Percentiles rank a stretch among this genome's conserved stretches.
Conservation (phyloP, 345 rosid species). For the Brassica carinata region DNA sequence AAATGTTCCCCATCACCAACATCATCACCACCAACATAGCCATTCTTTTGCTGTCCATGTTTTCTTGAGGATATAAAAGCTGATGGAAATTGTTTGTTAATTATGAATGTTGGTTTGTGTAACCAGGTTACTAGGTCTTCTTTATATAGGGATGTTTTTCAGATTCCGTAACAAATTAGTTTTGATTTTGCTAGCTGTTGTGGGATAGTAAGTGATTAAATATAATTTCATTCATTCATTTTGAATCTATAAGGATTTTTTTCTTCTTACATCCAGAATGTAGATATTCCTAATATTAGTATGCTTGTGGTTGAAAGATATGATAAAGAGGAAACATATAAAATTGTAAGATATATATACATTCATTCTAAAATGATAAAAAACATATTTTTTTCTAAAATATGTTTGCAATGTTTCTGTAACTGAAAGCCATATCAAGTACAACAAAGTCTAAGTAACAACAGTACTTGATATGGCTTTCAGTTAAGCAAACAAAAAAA, state of each 20-base stretch:
- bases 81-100: background rate
- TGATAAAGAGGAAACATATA: background rate
- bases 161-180: background rate
- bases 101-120: conserved; percentile 14
- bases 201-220: background rate
- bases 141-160: conserved; percentile 13
- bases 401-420: too few relatives aligned
- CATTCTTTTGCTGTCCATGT: conserved; percentile 30
- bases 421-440: too few relatives aligned
- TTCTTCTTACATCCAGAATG: background rate
- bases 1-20: conserved; percentile 28
- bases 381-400: too few relatives aligned
- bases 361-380: too few relatives aligned
- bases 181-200: background rate
- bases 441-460: background rate
- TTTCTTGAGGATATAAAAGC: background rate
- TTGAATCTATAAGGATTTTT: background rate
- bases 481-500: background rate
- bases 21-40: conserved; percentile 13
- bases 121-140: background rate
- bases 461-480: background rate
- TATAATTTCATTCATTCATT: background rate
- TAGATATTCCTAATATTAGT: background rate
- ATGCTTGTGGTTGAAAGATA: background rate
- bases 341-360: too few relatives aligned